Percentiles rank a stretch among this genome's conserved stretches.
Conservation (phyloP, 805 yeast genomes). For the Yarrowia deformans region DNA sequence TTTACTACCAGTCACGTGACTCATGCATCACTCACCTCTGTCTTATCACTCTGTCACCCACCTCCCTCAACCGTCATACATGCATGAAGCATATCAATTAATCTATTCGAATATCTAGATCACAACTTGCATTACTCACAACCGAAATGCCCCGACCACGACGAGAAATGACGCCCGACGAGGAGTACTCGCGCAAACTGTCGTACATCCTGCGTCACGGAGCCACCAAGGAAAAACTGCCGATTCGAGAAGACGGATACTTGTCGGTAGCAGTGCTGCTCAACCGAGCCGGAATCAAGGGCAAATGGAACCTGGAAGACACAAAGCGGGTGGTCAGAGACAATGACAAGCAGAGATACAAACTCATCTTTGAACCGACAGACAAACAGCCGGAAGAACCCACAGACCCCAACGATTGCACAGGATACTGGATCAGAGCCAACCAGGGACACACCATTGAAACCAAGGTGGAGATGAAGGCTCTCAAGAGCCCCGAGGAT, state of each 20-base stretch:
- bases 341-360: constrained; percentile 77
- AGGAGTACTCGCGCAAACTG: constrained; percentile 72
- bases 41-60: too few species aligned
- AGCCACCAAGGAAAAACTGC: constrained; percentile 70
- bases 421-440: constrained; percentile 67
- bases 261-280: constrained; percentile 63
- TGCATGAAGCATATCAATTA: too few species aligned
- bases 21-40: too few species aligned
- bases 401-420: constrained; percentile 40
- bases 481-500: constrained; percentile 51
- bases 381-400: constrained; percentile 28
- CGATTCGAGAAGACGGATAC: constrained; percentile 73
- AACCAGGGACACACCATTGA: constrained; percentile 88
- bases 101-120: too few species aligned
- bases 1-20: too few species aligned
- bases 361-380: constrained; percentile 48
- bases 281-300: constrained; percentile 63
- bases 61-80: too few species aligned
- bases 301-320: constrained; percentile 64
- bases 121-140: background rate
- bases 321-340: constrained; percentile 64
- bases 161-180: constrained; percentile 43
- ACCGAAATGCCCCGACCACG: constrained; percentile 26
- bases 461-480: constrained; percentile 54
- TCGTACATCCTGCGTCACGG: constrained; percentile 86